phyloP scores from a whole-genome alignment of 129 eudicot genomes.

The Mikania micrantha region DNA sequence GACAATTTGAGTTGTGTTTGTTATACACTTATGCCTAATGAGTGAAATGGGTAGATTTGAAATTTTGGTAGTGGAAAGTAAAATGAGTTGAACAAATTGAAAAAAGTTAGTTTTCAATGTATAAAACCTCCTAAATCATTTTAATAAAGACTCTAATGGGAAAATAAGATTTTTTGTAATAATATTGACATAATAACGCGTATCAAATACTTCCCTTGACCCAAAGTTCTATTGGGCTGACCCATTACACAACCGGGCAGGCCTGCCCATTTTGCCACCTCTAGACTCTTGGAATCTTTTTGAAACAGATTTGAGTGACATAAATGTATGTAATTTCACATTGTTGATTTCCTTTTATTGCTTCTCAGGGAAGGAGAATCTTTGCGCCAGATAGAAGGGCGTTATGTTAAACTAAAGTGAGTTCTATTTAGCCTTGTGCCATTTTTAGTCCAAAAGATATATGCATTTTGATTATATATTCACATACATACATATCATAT shows the following conservation, averaged over 20 bases:
- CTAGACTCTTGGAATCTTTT: background rate
- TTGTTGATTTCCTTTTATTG: conserved; percentile 10
- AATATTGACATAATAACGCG: background rate
- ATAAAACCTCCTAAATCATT: background rate
- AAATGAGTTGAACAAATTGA: background rate
- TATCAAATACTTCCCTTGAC: background rate
- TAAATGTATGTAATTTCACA: conserved; percentile 1
- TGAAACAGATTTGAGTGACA: background rate
- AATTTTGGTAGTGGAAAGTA: background rate
- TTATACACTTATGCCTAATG: background rate
- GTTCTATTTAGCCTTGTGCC: conserved; percentile 13
- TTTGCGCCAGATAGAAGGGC: conserved; percentile 71
- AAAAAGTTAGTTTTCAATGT: background rate
- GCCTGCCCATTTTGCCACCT: background rate
- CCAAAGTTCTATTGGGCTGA: background rate
- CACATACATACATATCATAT: background rate
- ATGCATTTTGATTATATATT: background rate
- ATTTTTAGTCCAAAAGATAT: background rate
- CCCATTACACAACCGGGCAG: background rate
- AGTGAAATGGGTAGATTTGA: background rate
- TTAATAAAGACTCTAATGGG: background rate
- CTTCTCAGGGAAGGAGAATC: conserved; percentile 65
- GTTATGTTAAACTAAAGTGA: conserved; percentile 75
- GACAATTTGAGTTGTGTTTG: background rate
- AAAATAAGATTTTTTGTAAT: background rate